Percentiles rank a stretch among this genome's conserved stretches.
phyloP scores from a whole-genome alignment of 805 yeast species.

The Ogataea wickerhamii region DNA sequence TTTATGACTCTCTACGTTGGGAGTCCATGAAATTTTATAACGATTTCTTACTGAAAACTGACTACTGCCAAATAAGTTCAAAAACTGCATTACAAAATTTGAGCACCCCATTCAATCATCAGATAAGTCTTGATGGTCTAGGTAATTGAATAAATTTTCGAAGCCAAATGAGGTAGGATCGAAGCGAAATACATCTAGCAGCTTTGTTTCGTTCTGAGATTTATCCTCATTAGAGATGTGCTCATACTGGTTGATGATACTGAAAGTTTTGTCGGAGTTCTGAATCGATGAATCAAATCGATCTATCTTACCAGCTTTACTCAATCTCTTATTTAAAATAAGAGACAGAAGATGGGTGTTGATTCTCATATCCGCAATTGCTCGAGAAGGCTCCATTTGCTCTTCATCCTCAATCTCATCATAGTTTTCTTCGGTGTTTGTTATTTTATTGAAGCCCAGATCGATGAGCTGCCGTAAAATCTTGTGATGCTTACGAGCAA shows the following conservation, averaged over 20 bases:
- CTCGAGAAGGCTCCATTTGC: constrained; percentile 34
- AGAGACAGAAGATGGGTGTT: constrained; percentile 31
- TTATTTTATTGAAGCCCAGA: constrained; percentile 17
- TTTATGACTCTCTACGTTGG: too few species aligned
- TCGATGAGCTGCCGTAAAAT: constrained; percentile 26
- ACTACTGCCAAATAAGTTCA: too few species aligned
- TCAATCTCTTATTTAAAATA: constrained; percentile 27
- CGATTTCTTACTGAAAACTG: too few species aligned
- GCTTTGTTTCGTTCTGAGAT: constrained; percentile 3
- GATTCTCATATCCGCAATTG: constrained; percentile 34
- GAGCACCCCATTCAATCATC: too few species aligned
- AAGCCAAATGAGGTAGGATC: constrained; percentile 20
- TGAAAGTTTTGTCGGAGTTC: neutral
- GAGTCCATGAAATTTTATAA: too few species aligned
- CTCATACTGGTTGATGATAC: neutral
- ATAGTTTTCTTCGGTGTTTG: constrained; percentile 17
- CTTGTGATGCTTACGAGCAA: constrained; percentile 27
- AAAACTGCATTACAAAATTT: too few species aligned
- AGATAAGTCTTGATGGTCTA: constrained; percentile 1
- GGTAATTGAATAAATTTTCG: constrained; percentile 28
- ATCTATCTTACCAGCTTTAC: neutral
- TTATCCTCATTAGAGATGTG: neutral
- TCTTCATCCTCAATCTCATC: constrained; percentile 24
- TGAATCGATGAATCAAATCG: neutral
- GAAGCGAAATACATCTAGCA: constrained; percentile 17